A percentile compares a stretch with the other conserved stretches of the same genome.
phyloP scores from a whole-genome alignment of 257 asterid genomes.

The Lantana camara region DNA sequence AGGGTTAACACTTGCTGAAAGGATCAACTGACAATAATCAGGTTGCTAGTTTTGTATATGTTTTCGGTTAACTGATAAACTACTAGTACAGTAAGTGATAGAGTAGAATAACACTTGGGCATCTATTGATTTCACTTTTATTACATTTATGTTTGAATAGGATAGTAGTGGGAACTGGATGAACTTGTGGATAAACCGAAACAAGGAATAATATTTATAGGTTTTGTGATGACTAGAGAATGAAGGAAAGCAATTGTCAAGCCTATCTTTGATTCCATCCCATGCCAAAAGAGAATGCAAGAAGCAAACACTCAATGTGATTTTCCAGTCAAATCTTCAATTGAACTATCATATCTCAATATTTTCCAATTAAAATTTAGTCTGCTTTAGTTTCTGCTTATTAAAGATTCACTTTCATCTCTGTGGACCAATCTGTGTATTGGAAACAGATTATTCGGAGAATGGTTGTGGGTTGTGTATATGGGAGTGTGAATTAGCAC shows the following conservation, averaged over 20 bases:
- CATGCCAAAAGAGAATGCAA: neutral
- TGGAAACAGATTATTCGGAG: constrained; percentile 2
- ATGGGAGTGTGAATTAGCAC: neutral
- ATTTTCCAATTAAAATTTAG: neutral
- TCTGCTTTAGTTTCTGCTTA: neutral
- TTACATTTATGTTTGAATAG: neutral
- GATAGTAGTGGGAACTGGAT: constrained; percentile 13
- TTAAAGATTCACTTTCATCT: neutral
- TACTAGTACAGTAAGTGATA: constrained; percentile 8
- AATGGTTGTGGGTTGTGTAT: constrained; percentile 1
- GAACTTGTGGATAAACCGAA: too few species aligned
- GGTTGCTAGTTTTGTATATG: too few species aligned
- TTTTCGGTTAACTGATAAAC: neutral
- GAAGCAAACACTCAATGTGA: neutral
- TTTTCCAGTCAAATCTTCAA: neutral
- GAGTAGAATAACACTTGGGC: neutral
- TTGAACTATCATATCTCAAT: neutral
- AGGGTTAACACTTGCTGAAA: neutral
- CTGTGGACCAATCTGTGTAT: neutral
- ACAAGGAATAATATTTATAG: too few species aligned
- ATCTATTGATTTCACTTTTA: constrained; percentile 1
- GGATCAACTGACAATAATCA: neutral
- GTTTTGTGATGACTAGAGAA: constrained; percentile 3
- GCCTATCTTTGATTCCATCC: neutral
- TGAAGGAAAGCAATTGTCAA: neutral